phyloP scores from a whole-genome alignment of 1,284 basidiomycete genomes.

The Sporisorium scitamineum region DNA sequence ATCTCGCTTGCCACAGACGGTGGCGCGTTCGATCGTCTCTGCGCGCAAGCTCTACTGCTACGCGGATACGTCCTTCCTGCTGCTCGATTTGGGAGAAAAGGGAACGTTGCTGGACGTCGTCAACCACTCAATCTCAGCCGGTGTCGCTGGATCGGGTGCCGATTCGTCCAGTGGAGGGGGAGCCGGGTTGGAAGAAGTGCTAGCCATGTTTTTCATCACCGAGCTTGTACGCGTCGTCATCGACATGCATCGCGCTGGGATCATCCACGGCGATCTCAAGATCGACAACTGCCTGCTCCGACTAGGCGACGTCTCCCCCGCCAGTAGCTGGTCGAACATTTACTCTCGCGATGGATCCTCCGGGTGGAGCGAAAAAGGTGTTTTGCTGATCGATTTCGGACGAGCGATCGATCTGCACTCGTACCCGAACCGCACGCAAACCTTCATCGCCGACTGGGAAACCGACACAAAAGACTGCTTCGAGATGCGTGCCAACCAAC shows the following conservation, averaged over 20 bases:
- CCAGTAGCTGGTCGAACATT: conserved; percentile 77
- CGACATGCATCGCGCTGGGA: conserved; percentile 81
- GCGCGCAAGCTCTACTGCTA: conserved; percentile 60
- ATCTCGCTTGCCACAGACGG: conserved; percentile 24
- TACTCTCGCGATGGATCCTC: conserved; percentile 82
- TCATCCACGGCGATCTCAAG: conserved; percentile 98
- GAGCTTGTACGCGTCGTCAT: conserved; percentile 88
- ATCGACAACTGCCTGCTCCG: conserved; percentile 98
- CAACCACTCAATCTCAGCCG: conserved; percentile 74
- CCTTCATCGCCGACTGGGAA: conserved; percentile 89
- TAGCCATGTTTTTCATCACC: conserved; percentile 94
- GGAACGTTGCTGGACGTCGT: conserved; percentile 93
- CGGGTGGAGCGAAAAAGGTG: conserved; percentile 88
- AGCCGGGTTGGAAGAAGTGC: conserved; percentile 82
- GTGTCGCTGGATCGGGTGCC: conserved; percentile 73
- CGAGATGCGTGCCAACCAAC: conserved; percentile 83
- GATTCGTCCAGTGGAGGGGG: conserved; percentile 70
- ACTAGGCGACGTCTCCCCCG: conserved; percentile 80
- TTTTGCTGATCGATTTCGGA: conserved; percentile 96
- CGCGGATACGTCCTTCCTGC: conserved; percentile 86
- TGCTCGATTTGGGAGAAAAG: conserved; percentile 88
- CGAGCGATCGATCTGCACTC: conserved; percentile 88
- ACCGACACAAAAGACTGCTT: conserved; percentile 82
- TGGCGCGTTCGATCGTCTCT: conserved; percentile 54
- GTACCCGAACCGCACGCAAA: conserved; percentile 76